A percentile compares a stretch with the other conserved stretches of the same genome.
Conservation (phyloP, 139 green algal genomes). For the Closterium sp. region DNA sequence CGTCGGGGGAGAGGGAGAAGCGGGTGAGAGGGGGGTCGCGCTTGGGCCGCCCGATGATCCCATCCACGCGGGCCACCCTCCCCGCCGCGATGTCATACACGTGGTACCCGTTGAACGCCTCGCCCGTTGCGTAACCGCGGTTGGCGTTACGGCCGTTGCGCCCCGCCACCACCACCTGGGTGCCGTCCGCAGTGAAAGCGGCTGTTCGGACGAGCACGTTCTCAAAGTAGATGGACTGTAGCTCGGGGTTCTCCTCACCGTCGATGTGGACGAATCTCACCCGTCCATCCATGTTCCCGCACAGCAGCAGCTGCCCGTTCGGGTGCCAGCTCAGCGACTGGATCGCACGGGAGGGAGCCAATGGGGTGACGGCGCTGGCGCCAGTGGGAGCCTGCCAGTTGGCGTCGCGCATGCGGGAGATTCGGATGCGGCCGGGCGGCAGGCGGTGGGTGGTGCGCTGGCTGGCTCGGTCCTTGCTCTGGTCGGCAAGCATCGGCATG, state of each 20-base stretch:
- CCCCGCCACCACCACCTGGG: constrained; percentile 66
- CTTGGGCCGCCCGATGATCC: constrained; percentile 40
- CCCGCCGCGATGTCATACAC: constrained; percentile 72
- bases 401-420: constrained; percentile 29
- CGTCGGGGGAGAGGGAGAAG: constrained; percentile 50
- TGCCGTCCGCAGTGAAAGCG: constrained; percentile 66
- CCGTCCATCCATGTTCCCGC: constrained; percentile 80
- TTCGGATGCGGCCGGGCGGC: constrained; percentile 12
- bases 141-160: constrained; percentile 52
- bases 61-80: constrained; percentile 19
- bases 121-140: neutral
- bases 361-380: neutral
- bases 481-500: neutral
- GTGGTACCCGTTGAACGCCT: constrained; percentile 73
- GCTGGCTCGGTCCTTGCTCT: neutral
- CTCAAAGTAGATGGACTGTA: constrained; percentile 77
- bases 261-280: constrained; percentile 84
- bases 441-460: constrained; percentile 11
- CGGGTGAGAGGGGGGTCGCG: constrained; percentile 59
- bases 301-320: constrained; percentile 80
- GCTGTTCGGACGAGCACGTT: constrained; percentile 84
- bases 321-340: constrained; percentile 78
- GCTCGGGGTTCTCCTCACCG: constrained; percentile 74
- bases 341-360: neutral
- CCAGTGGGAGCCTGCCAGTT: constrained; percentile 39